Base-by-base conservation (phyloP, 371 early-diverging fungal species). In the Mucor lusitanicus region DNA sequence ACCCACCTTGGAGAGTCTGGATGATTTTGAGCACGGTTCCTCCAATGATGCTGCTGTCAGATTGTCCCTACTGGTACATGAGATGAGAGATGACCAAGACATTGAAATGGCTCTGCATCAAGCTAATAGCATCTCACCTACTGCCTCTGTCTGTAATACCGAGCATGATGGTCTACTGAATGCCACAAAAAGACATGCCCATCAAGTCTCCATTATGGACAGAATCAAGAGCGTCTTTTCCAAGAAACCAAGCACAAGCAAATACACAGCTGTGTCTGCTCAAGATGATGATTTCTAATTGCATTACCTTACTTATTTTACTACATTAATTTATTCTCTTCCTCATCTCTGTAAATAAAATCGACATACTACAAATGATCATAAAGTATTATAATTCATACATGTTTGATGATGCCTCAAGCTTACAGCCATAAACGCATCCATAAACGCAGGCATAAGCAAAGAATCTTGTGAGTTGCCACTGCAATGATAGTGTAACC, bases 81-180 rank as follows among this genome's bases (percentile, higher is more conserved):
- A 65, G 46, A 59, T 59, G 28, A 48, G 42, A 48, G 35, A 46
- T 25, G 65, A 65, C 25, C 59, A 65, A 65, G 65, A 64, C 15
- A 65, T 65, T 37, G 65, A 65, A 46, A 58, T 65, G 59, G 37
- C 50, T 13, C 25, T 62, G 23, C 61, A 61, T 19, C 37, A 12
- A 3, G 37, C 1, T 33, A 9, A 8, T 33, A 33, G 25, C 50
- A 23, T 0, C 2, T 56, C 56, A 0, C 53, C 53, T 27, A 28
- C 30, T 32, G 32, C 54, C 13, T 54, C 54, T 54, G 6, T 54
- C 13, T 6, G 17, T 54, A 28, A 54, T 27, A 15, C 5, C 4
- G 53, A 53, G 27, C 53, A 27, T 23, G 53, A 53, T 53, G 53
- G 53, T 13, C 15, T 53, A 27, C 13, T 53, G 15, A 21, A 25